phyloP scores from a whole-genome alignment of 2,329 filamentous ascomycete genomes.

The Calonectria fujianensis region DNA sequence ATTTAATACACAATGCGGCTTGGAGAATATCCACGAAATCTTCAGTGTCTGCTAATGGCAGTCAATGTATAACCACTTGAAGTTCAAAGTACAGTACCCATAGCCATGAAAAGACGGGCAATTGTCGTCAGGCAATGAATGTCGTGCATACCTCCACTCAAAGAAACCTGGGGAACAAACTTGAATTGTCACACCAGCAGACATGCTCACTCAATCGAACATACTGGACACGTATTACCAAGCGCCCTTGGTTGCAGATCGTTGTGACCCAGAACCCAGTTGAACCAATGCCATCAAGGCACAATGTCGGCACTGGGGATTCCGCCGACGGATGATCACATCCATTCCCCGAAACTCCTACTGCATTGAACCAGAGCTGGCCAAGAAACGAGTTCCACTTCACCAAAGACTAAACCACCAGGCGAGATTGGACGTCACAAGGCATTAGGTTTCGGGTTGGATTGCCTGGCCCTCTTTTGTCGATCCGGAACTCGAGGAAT shows the following conservation, averaged over 20 bases:
- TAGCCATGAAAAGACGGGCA: neutral
- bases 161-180: neutral
- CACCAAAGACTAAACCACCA: neutral
- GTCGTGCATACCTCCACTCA: neutral
- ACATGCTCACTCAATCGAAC: neutral
- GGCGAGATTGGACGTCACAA: neutral
- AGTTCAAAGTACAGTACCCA: neutral
- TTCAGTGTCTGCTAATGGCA: neutral
- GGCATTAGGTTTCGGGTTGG: neutral
- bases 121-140: neutral
- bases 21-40: neutral
- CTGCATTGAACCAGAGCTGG: neutral
- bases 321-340: neutral
- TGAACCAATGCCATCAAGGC: neutral
- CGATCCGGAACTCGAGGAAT: neutral
- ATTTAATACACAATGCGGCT: neutral
- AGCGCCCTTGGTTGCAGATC: neutral
- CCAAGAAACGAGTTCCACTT: neutral
- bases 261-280: neutral
- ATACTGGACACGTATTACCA: constrained; percentile 3
- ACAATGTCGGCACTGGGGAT: neutral
- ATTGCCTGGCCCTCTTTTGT: neutral
- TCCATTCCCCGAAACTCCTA: neutral
- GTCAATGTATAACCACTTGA: neutral
- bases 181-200: neutral